These are phyloP conservation scores for Aureobasidium namibiae DNA, from an alignment of 2,329 filamentous ascomycete species.

Conservation along the genomic window DNA sequence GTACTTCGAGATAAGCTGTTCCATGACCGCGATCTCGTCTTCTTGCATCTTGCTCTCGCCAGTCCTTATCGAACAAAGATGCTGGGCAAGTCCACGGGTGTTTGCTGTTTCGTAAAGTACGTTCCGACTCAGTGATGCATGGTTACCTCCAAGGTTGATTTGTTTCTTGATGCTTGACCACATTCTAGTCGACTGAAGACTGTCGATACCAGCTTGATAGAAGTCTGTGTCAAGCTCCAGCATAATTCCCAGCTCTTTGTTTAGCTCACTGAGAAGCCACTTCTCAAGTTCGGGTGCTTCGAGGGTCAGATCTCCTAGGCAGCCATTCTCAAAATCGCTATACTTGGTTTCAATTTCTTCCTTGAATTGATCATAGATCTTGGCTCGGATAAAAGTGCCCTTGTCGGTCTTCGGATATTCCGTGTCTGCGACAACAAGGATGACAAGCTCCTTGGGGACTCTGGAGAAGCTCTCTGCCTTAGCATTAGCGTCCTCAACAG, in stretches of 20 bases:
- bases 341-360: slow-evolving; percentile 42
- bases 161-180: slow-evolving; percentile 44
- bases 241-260: slow-evolving; percentile 19
- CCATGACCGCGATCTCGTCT: slow-evolving; percentile 37
- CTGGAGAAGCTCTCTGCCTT: slow-evolving; percentile 44
- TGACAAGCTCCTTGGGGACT: slow-evolving; percentile 46
- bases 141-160: slow-evolving; percentile 40
- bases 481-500: slow-evolving; percentile 44
- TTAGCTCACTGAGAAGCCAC: slow-evolving; percentile 26
- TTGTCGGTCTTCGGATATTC: slow-evolving; percentile 49
- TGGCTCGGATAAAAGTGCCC: slow-evolving; percentile 47
- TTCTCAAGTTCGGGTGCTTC: slow-evolving; percentile 26
- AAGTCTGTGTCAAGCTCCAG: slow-evolving; percentile 41
- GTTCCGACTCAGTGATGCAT: slow-evolving; percentile 41
- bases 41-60: slow-evolving; percentile 27
- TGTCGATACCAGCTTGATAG: slow-evolving; percentile 51
- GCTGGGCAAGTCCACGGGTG: slow-evolving; percentile 36
- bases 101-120: slow-evolving; percentile 52
- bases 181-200: slow-evolving; percentile 49
- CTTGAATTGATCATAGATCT: slow-evolving; percentile 42
- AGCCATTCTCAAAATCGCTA: slow-evolving; percentile 19
- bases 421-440: slow-evolving; percentile 38
- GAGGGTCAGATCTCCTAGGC: slow-evolving; percentile 18
- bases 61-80: slow-evolving; percentile 36
- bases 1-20: slow-evolving; percentile 38